Evolutionary conservation across 306 rosid genomes (phyloP), one percentile per base, ranked within the genome.

Genomic region (Dicorynia guianensis): DNA sequence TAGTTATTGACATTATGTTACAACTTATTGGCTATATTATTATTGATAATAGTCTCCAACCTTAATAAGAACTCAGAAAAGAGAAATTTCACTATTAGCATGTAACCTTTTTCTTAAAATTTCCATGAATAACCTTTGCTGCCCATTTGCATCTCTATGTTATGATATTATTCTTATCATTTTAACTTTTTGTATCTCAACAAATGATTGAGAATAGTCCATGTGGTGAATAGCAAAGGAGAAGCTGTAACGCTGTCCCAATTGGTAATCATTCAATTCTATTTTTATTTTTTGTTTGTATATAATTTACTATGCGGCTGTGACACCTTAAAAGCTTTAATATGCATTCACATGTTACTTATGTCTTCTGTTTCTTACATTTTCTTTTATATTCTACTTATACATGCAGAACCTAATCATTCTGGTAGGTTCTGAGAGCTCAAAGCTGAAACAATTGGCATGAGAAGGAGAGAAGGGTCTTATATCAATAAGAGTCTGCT

Each of bases 401-500:
- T 83, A 85, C 82, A 58, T 87, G 97, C 98, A 96, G 99, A 90
- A 96, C 88, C 97, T 96, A 87, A 93, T 96, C 82, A 98, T 92
- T 90, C 97, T 96, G 87, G 99, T 98, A 85, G 99, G 99, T 84
- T 96, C 99, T 58, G 99, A 96, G 87, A 96, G 99, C 83, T 96
- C 99, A 38, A 96, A 96, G 97, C 99, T 58, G 99, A 96, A 96
- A 96, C 99, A 64, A 93, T 91, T 77, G 99, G 99, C 49, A 64
- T 96, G 81, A 85, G 99, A 78, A 91, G 99, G 81, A 96, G 92
- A 87, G 99, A 96, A 83, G 99, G 99, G 68, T 96, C 99, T 52
- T 96, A 92, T 72, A 96, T 96, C 81, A 96, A 96, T 76, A 96
- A 90, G 85, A 96, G 99, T 82, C 88, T 96, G 71, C 90, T 96